Evolutionary conservation across 306 rosid genomes (phyloP).

Genomic region (Quercus glauca): DNA sequence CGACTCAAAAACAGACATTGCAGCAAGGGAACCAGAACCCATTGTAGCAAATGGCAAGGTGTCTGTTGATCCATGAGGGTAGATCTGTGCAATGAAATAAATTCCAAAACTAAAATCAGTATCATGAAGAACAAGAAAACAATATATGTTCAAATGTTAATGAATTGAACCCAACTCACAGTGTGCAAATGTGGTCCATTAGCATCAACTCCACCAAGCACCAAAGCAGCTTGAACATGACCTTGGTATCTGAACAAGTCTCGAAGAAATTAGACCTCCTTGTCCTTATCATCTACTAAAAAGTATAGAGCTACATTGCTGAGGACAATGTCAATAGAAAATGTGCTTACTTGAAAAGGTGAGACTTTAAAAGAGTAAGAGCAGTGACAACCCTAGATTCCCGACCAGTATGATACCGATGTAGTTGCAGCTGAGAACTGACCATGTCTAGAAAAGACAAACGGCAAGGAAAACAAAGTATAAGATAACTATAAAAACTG

Average conservation of each 20-base stretch:
- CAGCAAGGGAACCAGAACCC: slow-evolving; percentile 68
- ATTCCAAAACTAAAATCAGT: neutral
- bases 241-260: slow-evolving; percentile 72
- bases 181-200: slow-evolving; percentile 85
- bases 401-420: slow-evolving; percentile 59
- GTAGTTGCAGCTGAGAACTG: slow-evolving; percentile 57
- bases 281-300: neutral
- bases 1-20: slow-evolving; percentile 54
- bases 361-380: slow-evolving; percentile 46
- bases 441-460: slow-evolving; percentile 40
- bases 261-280: slow-evolving; percentile 5
- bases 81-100: slow-evolving; percentile 48
- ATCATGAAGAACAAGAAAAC: neutral
- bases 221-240: slow-evolving; percentile 81
- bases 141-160: neutral
- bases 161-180: slow-evolving; percentile 28
- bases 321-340: neutral
- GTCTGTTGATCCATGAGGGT: slow-evolving; percentile 90
- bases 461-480: neutral
- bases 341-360: slow-evolving; percentile 43
- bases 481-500: neutral
- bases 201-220: slow-evolving; percentile 95
- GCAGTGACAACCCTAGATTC: slow-evolving; percentile 56
- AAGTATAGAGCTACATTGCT: neutral
- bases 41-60: slow-evolving; percentile 60